A percentile compares a stretch with the other conserved stretches of the same genome.
phyloP scores from a whole-genome alignment of 1,139 yeast genomes.

The Sporopachydermia cereana region DNA sequence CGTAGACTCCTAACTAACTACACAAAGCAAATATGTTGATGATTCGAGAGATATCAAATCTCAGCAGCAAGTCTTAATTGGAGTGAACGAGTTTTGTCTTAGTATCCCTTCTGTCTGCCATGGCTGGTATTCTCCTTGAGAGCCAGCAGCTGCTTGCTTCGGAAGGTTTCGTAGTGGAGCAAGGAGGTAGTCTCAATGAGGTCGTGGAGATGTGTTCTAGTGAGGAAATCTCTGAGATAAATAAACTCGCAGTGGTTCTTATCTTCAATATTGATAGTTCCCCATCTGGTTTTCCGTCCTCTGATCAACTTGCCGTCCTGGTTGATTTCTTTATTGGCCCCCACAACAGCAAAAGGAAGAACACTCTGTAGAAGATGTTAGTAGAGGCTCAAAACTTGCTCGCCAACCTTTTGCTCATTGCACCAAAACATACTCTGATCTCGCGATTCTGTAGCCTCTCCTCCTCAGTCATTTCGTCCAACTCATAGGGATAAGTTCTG shows the following conservation, averaged over 20 bases:
- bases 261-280: slow-evolving; percentile 82
- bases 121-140: slow-evolving; percentile 69
- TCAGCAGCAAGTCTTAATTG: no score
- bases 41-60: no score
- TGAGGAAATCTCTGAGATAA: slow-evolving; percentile 82
- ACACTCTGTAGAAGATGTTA: neutral
- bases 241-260: slow-evolving; percentile 92
- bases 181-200: slow-evolving; percentile 86
- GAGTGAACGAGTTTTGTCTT: no score
- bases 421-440: slow-evolving; percentile 30
- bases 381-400: neutral
- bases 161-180: slow-evolving; percentile 84
- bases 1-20: no score
- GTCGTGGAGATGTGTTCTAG: slow-evolving; percentile 93
- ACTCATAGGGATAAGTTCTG: slow-evolving; percentile 80
- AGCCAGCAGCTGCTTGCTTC: slow-evolving; percentile 88
- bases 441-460: slow-evolving; percentile 45
- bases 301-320: slow-evolving; percentile 61
- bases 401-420: slow-evolving; percentile 17
- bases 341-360: slow-evolving; percentile 91
- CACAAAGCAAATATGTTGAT: no score
- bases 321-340: slow-evolving; percentile 69
- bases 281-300: slow-evolving; percentile 93
- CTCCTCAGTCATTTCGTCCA: slow-evolving; percentile 62
- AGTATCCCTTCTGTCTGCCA: slow-evolving; percentile 5